Evolutionary conservation across 2,329 filamentous ascomycete species (phyloP).

Genomic region (Diaporthe velutina): DNA sequence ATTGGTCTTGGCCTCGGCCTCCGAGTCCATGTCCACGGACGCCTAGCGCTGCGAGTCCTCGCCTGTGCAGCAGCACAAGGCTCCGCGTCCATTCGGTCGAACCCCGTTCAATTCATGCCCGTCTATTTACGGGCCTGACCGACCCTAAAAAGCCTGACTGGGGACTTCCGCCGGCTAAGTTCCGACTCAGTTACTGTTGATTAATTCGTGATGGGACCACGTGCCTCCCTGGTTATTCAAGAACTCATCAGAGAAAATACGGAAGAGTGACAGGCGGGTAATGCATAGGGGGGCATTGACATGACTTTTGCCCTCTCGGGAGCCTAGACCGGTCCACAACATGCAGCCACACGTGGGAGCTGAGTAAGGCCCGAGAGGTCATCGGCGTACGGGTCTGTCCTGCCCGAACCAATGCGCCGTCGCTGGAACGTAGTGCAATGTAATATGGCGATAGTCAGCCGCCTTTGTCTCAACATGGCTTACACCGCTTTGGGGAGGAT

Average conservation of each 20-base stretch:
- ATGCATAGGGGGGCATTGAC: neutral
- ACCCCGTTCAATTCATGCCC: neutral
- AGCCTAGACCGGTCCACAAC: slow-evolving; percentile 2
- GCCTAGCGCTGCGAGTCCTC: neutral
- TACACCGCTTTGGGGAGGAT: neutral
- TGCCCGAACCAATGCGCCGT: neutral
- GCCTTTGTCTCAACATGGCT: slow-evolving; percentile 12
- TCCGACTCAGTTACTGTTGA: neutral
- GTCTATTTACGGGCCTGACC: neutral
- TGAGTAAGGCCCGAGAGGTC: slow-evolving; percentile 26
- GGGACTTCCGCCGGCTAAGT: neutral
- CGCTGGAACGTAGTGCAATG: slow-evolving; percentile 8
- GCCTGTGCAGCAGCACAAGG: neutral
- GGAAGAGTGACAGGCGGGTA: neutral
- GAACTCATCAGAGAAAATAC: neutral
- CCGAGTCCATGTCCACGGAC: slow-evolving; percentile 9
- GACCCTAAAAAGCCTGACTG: neutral
- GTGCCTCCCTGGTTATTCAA: neutral
- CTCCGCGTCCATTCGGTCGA: slow-evolving; percentile 1
- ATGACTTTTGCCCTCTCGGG: slow-evolving; percentile 13
- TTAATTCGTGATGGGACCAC: neutral
- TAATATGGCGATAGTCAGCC: slow-evolving; percentile 16
- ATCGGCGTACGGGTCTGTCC: neutral
- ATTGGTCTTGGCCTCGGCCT: slow-evolving; percentile 2
- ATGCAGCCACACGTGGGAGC: slow-evolving; percentile 28